Conservation (phyloP, 2,329 filamentous ascomycete genomes). For the Xylariaceae sp. region DNA sequence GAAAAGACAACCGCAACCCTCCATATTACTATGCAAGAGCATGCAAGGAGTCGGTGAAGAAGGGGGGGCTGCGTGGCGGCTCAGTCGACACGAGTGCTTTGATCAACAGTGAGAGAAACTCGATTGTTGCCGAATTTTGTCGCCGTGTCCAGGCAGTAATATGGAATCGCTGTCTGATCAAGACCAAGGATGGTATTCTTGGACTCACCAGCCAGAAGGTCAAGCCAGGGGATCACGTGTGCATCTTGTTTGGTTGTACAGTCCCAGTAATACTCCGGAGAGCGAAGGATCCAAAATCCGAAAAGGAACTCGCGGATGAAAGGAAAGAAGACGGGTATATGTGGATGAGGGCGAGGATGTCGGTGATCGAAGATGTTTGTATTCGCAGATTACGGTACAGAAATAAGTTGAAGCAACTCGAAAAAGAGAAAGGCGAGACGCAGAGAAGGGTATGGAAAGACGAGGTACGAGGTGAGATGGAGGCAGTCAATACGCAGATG, state of each 20-base stretch:
- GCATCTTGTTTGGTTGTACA: background rate
- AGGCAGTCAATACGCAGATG: no score
- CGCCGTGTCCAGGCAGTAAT: conserved; percentile 23
- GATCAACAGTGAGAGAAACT: conserved; percentile 23
- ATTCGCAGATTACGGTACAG: background rate
- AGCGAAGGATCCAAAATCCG: background rate
- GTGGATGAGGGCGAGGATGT: background rate
- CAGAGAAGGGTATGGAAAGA: no score
- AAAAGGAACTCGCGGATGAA: background rate
- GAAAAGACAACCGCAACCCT: conserved; percentile 18
- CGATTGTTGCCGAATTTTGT: conserved; percentile 23
- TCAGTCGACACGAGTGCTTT: conserved; percentile 16
- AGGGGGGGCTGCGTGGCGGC: conserved; percentile 18
- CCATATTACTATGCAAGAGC: conserved; percentile 22
- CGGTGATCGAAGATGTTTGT: background rate
- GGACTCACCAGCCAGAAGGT: background rate
- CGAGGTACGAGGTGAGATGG: no score
- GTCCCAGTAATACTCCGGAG: background rate
- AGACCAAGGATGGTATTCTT: conserved; percentile 10
- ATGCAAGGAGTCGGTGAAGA: conserved; percentile 18
- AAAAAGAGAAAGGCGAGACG: no score
- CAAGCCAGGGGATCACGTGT: background rate
- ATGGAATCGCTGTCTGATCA: conserved; percentile 21
- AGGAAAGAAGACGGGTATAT: background rate
- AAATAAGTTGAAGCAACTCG: no score